A percentile compares a stretch with the other conserved stretches of the same genome.
These are phyloP conservation scores for Apocynum venetum DNA, from an alignment of 257 asterid genomes.

Conservation along the genomic window DNA sequence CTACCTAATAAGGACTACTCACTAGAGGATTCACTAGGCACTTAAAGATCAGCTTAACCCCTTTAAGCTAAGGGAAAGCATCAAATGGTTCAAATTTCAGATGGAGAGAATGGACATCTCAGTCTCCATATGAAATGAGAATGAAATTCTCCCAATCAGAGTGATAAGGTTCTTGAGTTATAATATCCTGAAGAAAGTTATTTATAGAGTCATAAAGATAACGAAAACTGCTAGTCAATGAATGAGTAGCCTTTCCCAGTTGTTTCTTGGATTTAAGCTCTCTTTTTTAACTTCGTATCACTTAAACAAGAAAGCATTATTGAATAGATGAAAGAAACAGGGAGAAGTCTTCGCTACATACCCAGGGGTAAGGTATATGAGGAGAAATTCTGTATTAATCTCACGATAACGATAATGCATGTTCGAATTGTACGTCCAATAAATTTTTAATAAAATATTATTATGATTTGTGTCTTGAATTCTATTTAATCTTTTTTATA, in stretches of 20 bases:
- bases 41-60: not conserved
- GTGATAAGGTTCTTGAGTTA: not conserved
- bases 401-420: too few relatives aligned
- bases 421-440: too few relatives aligned
- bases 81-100: not conserved
- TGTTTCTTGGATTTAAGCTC: slow-evolving; percentile 26
- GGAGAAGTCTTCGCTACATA: too few relatives aligned
- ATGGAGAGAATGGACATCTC: not conserved
- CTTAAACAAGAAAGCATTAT: not conserved
- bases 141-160: not conserved
- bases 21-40: not conserved
- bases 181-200: slow-evolving; percentile 16
- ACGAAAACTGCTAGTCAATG: not conserved
- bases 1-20: slow-evolving; percentile 5
- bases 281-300: not conserved
- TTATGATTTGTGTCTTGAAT: too few relatives aligned
- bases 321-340: not conserved
- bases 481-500: too few relatives aligned
- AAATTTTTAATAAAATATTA: too few relatives aligned
- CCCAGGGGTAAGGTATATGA: too few relatives aligned
- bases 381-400: too few relatives aligned
- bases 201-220: slow-evolving; percentile 4
- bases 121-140: slow-evolving; percentile 5
- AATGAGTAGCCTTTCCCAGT: slow-evolving; percentile 12
- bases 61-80: not conserved